Conservation (phyloP, 2,329 filamentous ascomycete species). For the Leptosphaerulina australis region DNA sequence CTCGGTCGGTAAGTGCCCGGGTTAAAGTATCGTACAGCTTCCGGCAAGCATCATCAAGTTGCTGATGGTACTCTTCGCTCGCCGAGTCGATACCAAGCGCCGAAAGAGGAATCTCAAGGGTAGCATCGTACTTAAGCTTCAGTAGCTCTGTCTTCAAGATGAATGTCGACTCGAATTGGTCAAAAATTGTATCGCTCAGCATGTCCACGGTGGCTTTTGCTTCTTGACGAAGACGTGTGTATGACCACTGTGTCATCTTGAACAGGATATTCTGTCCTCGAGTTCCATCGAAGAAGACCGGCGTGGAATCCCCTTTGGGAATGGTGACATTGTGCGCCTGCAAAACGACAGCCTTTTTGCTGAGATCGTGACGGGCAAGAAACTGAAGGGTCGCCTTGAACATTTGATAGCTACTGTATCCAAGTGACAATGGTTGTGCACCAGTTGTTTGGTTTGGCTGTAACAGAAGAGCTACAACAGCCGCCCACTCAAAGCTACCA, state of each 20-base stretch:
- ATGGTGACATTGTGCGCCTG: slow-evolving; percentile 46
- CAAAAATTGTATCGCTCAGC: slow-evolving; percentile 72
- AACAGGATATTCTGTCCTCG: slow-evolving; percentile 81
- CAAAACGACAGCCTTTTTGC: slow-evolving; percentile 66
- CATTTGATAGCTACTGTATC: slow-evolving; percentile 87
- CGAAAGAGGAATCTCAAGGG: slow-evolving; percentile 51
- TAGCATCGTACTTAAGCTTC: slow-evolving; percentile 61
- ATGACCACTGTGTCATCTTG: slow-evolving; percentile 90
- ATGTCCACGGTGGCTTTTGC: slow-evolving; percentile 75
- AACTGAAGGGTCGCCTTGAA: slow-evolving; percentile 96
- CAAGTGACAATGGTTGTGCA: slow-evolving; percentile 73
- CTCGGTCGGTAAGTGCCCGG: slow-evolving; percentile 76
- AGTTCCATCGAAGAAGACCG: slow-evolving; percentile 78
- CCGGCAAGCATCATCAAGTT: slow-evolving; percentile 52
- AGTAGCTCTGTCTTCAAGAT: slow-evolving; percentile 65
- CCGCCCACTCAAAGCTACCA: slow-evolving; percentile 88
- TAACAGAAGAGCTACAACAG: slow-evolving; percentile 79
- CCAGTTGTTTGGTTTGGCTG: slow-evolving; percentile 77
- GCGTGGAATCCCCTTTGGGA: slow-evolving; percentile 56
- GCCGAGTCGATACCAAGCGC: slow-evolving; percentile 34
- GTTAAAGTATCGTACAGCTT: slow-evolving; percentile 69
- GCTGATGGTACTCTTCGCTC: slow-evolving; percentile 34
- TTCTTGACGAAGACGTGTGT: slow-evolving; percentile 72
- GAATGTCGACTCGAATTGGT: slow-evolving; percentile 86
- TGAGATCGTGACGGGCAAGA: slow-evolving; percentile 74